phyloP scores from a whole-genome alignment of 441 rosid genomes.

The Theobroma grandiflorum region DNA sequence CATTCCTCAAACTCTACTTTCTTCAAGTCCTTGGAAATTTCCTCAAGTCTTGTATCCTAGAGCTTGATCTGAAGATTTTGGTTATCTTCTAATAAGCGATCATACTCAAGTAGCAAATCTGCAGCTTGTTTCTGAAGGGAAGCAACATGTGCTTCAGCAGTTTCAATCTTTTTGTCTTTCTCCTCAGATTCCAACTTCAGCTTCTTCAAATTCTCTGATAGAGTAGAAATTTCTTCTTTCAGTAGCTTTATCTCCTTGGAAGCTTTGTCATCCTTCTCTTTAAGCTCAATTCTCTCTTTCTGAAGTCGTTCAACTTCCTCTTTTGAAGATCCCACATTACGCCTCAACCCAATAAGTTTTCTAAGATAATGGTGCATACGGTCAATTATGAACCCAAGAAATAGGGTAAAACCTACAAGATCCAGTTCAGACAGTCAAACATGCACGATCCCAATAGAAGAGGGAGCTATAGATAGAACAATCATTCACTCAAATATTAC shows the following conservation, averaged over 20 bases:
- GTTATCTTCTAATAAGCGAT: constrained; percentile 86
- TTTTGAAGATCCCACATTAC: constrained; percentile 67
- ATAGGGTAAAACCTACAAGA: constrained; percentile 84
- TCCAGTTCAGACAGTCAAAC: constrained; percentile 23
- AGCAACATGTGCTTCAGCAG: constrained; percentile 79
- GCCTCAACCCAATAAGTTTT: constrained; percentile 73
- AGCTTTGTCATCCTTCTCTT: constrained; percentile 75
- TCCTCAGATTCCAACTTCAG: constrained; percentile 65
- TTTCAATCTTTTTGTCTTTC: constrained; percentile 78
- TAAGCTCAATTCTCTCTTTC: constrained; percentile 64
- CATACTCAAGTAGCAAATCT: constrained; percentile 88
- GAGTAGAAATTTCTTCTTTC: constrained; percentile 54
- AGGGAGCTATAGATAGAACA: not conserved
- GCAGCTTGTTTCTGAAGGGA: constrained; percentile 92
- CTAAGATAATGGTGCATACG: constrained; percentile 85
- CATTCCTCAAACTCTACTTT: constrained; percentile 13
- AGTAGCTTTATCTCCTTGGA: constrained; percentile 65
- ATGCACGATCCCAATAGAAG: not conserved
- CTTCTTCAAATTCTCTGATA: constrained; percentile 63
- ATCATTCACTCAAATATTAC: not conserved
- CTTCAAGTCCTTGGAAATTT: constrained; percentile 25
- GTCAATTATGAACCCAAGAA: constrained; percentile 90
- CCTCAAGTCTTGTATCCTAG: constrained; percentile 51
- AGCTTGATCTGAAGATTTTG: constrained; percentile 82
- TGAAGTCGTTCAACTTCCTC: constrained; percentile 72